Evolutionary conservation across 2,329 filamentous ascomycete species (phyloP), one percentile per base, ranked within the genome.

Genomic region (Tolypocladium tropicale): DNA sequence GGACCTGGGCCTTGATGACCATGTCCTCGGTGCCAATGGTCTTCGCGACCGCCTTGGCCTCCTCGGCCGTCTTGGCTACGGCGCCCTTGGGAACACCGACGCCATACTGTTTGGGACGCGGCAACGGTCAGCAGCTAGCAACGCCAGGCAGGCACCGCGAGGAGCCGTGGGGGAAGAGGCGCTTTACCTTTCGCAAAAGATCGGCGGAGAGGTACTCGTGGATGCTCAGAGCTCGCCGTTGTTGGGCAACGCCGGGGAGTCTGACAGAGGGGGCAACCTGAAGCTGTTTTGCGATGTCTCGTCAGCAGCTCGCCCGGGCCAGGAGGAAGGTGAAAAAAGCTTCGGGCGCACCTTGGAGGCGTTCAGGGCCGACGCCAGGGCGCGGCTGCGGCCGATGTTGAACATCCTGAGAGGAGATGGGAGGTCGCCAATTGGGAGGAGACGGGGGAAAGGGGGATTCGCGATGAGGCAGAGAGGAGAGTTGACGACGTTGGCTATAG

Each of bases 1-100:
- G 88, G 59, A 99, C 94, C 80, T 99, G 94, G 60, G 94, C 94
- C 84, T 99, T 99, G 83, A 99, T 97, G 66, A 99, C 94, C 85
- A 96, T 93, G 74, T 99, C 94, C 72, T 95, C 93, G 67, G 82
- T 88, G 79, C 90, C 89, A 70, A 99, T 94, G 63, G 86, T 79
- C 78, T 93, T 92, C 57, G 94, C 94, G 68, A 97, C 83, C 67
- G 84, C 80, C 82, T 96, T 93, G 64, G 94, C 94, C 80, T 97
- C 94, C 68, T 86, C 84, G 52, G 88, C 83, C 60, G 79, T 87
- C 73, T 84, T 85, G 65, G 94, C 94, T 68, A 95, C 91, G 70
- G 86, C 80, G 64, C 94, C 94, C 73, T 91, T 88, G 66, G 94
- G 94, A 49, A 96, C 90, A 65, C 90, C 90, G 68, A 99, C 84